Base-by-base conservation (phyloP, 1,284 basidiomycete species). In the Marasmius tenuissimus region DNA sequence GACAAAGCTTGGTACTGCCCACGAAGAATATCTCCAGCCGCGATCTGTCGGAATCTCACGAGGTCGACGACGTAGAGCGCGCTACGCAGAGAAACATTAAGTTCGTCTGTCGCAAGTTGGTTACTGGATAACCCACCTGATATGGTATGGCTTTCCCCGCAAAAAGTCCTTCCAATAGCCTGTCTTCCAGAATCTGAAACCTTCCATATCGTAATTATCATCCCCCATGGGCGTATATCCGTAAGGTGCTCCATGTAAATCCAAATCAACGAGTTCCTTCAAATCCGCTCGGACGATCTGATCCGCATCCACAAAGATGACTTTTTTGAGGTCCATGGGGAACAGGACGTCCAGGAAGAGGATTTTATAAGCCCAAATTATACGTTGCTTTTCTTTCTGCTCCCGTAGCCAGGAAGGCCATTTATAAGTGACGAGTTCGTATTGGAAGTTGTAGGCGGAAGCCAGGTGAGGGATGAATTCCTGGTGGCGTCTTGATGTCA, bases 311-410 rank as follows among this genome's bases (percentile, higher is more conserved):
- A 99, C 97, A 73, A 99, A 99, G 68, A 99, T 97, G 63, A 99
- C 96, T 72, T 97, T 97, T 78, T 97, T 94, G 58, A 99, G 84
- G 75, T 97, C 94, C 88, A 98, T 93, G 2, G 97, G 97, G 85
- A 99, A 99, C 6, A 99, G 85, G 7, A 98, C 96, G 70, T 99
- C 97, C 34, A 99, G 86, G 85, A 99, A 99, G 42, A 99, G 86
- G 65, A 99, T 99, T 79, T 99, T 99, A 83, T 98, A 98, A n/a
- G 93, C 97, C 97, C 97, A 99, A 69, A 99, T 99, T 61, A 96
- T 92, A 20, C 97, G 85, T 75, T 99, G 97, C 75, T 99, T 99
- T 77, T 99, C 97, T 60, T 89, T 96, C 74, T 98, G 97, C 10
- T 87, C 85, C n/a, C 95, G 91, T 12, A 99, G 82, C 97, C 97